These are phyloP conservation scores for Ziziphus jujuba DNA, from an alignment of 306 rosid species.

Conservation along the genomic window DNA sequence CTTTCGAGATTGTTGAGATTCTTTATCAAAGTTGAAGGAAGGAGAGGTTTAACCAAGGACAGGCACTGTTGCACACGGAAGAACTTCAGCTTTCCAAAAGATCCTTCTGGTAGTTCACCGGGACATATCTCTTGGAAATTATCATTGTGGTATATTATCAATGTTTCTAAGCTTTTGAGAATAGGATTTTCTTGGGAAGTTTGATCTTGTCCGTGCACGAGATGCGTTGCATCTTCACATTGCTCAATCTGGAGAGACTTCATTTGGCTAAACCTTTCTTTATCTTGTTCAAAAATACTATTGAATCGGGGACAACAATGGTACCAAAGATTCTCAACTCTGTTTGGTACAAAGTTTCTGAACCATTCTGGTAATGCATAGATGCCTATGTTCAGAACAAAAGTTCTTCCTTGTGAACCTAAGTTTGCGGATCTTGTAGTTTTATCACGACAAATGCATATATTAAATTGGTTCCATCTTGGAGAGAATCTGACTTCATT, in stretches of 20 bases:
- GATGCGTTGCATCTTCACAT: too few species aligned
- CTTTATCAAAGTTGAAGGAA: constrained; percentile 5
- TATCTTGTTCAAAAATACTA: not conserved
- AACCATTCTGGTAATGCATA: too few species aligned
- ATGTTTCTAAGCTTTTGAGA: constrained; percentile 2
- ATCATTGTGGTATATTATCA: not conserved
- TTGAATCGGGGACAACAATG: not conserved
- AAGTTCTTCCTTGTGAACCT: too few species aligned
- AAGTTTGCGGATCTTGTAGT: too few species aligned
- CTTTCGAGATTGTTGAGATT: not conserved
- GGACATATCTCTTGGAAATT: not conserved
- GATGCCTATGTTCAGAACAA: too few species aligned
- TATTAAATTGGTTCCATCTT: too few species aligned
- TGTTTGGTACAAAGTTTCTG: not conserved
- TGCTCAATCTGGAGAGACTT: not conserved
- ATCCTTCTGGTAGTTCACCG: constrained; percentile 1
- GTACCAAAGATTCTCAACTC: constrained; percentile 7
- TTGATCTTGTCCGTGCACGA: not conserved
- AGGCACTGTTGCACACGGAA: not conserved
- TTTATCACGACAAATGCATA: too few species aligned
- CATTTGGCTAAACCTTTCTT: not conserved
- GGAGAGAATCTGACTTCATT: too few species aligned
- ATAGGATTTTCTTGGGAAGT: not conserved
- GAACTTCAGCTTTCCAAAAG: constrained; percentile 10
- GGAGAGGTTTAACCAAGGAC: not conserved